Evolutionary conservation across 2,329 filamentous ascomycete genomes (phyloP).

Genomic region (Blastomyces silverae): DNA sequence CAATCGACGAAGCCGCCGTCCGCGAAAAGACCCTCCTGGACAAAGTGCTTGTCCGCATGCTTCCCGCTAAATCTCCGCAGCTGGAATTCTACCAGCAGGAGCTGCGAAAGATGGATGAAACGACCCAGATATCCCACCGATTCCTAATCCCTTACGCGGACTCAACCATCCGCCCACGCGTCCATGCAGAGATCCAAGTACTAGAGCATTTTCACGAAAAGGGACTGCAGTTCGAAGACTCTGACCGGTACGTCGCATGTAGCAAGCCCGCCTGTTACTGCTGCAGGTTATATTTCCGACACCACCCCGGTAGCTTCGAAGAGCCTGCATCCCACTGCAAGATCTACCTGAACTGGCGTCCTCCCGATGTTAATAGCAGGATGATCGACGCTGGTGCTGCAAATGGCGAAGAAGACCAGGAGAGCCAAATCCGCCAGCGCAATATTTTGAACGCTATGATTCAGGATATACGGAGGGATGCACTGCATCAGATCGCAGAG

Average conservation of each 20-base stretch:
- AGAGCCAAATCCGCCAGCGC: constrained; percentile 20
- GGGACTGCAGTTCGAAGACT: constrained; percentile 31
- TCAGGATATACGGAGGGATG: constrained; percentile 23
- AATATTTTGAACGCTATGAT: constrained; percentile 28
- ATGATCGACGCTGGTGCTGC: background rate
- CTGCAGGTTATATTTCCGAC: constrained; percentile 35
- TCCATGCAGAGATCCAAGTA: constrained; percentile 46
- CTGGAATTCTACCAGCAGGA: constrained; percentile 21
- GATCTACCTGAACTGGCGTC: constrained; percentile 28
- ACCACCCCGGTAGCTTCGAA: constrained; percentile 28
- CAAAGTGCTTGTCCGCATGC: constrained; percentile 27
- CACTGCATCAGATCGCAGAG: constrained; percentile 23
- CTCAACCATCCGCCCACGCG: constrained; percentile 21
- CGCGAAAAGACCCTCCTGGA: constrained; percentile 22
- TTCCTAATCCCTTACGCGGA: constrained; percentile 28
- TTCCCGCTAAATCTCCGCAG: constrained; percentile 17
- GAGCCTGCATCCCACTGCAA: constrained; percentile 27
- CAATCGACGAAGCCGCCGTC: constrained; percentile 16
- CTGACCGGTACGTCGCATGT: constrained; percentile 45
- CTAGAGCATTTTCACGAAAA: constrained; percentile 43
- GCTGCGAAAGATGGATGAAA: constrained; percentile 29
- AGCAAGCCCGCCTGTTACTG: constrained; percentile 50
- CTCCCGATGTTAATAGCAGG: constrained; percentile 20
- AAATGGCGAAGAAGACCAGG: constrained; percentile 14
- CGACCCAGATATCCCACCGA: constrained; percentile 22